Conservation (phyloP, 2,329 filamentous ascomycete species). For the Fusarium tjaetaba region DNA sequence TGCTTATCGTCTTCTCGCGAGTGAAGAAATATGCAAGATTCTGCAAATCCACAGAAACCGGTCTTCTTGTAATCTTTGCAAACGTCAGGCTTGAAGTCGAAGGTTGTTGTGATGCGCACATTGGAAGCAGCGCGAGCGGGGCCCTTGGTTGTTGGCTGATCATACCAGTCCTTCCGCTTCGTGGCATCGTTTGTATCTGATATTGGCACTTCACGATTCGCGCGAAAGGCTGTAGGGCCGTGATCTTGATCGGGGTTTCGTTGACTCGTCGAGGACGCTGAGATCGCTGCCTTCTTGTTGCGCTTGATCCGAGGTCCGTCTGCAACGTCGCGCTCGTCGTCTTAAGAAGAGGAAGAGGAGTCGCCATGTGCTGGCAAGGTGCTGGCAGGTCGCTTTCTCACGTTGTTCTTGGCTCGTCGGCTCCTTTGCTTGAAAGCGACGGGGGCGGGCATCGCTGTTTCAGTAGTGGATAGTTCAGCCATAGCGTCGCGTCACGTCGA, state of each 20-base stretch:
- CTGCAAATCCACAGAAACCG: slow-evolving; percentile 55
- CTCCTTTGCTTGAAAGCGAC: neutral
- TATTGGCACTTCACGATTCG: neutral
- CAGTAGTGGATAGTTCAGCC: neutral
- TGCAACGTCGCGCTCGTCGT: neutral
- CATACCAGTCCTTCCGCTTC: neutral
- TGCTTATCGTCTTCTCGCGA: slow-evolving; percentile 83
- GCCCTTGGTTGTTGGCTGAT: slow-evolving; percentile 64
- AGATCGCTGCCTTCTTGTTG: neutral
- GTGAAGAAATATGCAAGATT: slow-evolving; percentile 78
- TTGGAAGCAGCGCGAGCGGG: slow-evolving; percentile 91
- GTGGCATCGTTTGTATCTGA: neutral
- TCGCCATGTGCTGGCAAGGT: neutral
- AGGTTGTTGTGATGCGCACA: slow-evolving; percentile 88
- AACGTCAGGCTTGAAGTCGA: slow-evolving; percentile 89
- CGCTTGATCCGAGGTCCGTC: neutral
- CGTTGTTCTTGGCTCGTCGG: neutral
- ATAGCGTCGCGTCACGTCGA: neutral
- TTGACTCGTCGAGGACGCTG: neutral
- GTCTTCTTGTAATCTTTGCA: slow-evolving; percentile 89
- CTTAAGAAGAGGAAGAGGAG: neutral
- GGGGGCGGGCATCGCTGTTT: neutral
- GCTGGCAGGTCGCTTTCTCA: neutral
- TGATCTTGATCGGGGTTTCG: neutral
- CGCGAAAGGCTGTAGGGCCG: neutral